phyloP scores from a whole-genome alignment of 2,329 filamentous ascomycete genomes.

The Botrytis elliptica region DNA sequence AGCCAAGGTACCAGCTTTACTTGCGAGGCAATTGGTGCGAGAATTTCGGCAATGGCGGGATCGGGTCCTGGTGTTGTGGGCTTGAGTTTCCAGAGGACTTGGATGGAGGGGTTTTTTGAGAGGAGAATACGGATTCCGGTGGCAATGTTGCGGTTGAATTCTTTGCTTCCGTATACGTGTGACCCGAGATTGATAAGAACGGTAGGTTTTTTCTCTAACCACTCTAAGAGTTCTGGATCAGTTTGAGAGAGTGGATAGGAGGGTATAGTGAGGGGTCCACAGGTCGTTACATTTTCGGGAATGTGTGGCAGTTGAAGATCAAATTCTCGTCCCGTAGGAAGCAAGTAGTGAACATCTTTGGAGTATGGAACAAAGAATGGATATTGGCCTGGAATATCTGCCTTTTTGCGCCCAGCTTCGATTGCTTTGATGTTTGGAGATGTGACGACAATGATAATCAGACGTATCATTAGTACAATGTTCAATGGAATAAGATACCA shows the following conservation, averaged over 20 bases:
- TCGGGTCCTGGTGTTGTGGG: conserved; percentile 23
- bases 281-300: conserved; percentile 45
- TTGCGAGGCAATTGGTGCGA: conserved; percentile 26
- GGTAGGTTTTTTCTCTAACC: conserved; percentile 46
- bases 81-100: conserved; percentile 43
- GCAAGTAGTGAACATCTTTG: conserved; percentile 35
- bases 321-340: conserved; percentile 29
- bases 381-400: conserved; percentile 31
- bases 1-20: conserved; percentile 46
- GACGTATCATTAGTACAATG: conserved; percentile 41
- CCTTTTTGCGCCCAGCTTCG: conserved; percentile 32
- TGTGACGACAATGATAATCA: conserved; percentile 29
- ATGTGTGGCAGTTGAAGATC: conserved; percentile 44
- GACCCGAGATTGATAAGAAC: conserved; percentile 52
- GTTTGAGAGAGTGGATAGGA: conserved; percentile 40
- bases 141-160: conserved; percentile 44
- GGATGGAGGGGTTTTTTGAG: conserved; percentile 32
- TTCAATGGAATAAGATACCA: conserved; percentile 46
- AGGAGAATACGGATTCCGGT: conserved; percentile 42
- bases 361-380: conserved; percentile 37
- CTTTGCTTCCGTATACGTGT: conserved; percentile 25
- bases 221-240: conserved; percentile 45
- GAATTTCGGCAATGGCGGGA: conserved; percentile 2
- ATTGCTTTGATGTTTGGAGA: conserved; percentile 31
- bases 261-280: conserved; percentile 48